Conservation (phyloP, 2,329 filamentous ascomycete genomes). For the Ophiostoma sp. region DNA sequence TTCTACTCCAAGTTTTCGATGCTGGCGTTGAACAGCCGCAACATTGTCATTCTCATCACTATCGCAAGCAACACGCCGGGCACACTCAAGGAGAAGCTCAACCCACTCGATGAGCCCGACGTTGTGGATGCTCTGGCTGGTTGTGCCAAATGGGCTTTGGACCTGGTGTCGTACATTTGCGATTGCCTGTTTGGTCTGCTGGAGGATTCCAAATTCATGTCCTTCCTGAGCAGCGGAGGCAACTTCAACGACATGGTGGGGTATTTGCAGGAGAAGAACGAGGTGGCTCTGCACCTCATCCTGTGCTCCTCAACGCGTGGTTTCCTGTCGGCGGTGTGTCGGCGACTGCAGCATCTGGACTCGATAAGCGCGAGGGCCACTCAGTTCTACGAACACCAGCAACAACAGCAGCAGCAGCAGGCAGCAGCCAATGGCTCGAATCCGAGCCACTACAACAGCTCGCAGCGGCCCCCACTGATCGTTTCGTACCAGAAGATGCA, state of each 20-base stretch:
- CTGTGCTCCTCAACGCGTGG: constrained; percentile 69
- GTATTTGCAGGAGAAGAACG: constrained; percentile 50
- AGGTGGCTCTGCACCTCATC: constrained; percentile 57
- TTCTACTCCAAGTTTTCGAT: constrained; percentile 70
- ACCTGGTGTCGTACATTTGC: constrained; percentile 60
- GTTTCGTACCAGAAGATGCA: constrained; percentile 52
- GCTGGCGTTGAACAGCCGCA: constrained; percentile 68
- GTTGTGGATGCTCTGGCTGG: constrained; percentile 67
- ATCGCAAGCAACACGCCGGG: constrained; percentile 55
- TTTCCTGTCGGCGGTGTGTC: constrained; percentile 64
- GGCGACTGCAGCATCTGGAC: constrained; percentile 56
- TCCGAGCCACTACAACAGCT: constrained; percentile 32
- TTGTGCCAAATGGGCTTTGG: constrained; percentile 71
- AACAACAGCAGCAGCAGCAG: constrained; percentile 35
- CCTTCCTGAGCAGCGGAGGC: constrained; percentile 41
- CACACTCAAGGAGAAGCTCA: constrained; percentile 50
- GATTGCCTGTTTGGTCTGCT: constrained; percentile 54
- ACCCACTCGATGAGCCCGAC: constrained; percentile 64
- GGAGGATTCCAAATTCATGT: constrained; percentile 47
- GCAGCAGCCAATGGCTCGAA: neutral
- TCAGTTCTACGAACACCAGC: constrained; percentile 44
- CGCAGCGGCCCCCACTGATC: constrained; percentile 42
- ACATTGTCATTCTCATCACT: constrained; percentile 60
- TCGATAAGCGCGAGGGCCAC: constrained; percentile 44
- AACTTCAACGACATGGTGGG: constrained; percentile 43